These are phyloP conservation scores for Xanthoconium stramineum DNA, from an alignment of 768 basidiomycete genomes.

Conservation along the genomic window DNA sequence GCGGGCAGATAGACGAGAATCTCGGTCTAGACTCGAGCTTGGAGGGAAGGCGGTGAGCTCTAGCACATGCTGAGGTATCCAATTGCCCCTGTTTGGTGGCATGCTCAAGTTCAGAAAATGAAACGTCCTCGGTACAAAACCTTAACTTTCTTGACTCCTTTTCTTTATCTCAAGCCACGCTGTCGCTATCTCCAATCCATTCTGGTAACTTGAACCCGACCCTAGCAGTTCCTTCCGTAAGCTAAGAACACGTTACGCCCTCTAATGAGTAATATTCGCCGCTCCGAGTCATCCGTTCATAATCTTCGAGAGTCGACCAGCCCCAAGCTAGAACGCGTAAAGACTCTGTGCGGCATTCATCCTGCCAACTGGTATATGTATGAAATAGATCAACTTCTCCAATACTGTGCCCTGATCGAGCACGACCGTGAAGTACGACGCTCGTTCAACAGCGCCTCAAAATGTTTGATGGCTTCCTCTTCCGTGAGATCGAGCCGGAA, in stretches of 20 bases:
- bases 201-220: not conserved
- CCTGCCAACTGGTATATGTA: slow-evolving; percentile 37
- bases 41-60: no score
- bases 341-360: not conserved
- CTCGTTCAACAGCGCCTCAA: slow-evolving; percentile 90
- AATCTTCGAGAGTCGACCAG: not conserved
- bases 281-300: slow-evolving; percentile 33
- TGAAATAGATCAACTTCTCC: slow-evolving; percentile 55
- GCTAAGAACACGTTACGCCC: not conserved
- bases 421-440: no score
- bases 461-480: slow-evolving; percentile 96
- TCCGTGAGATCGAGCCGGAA: slow-evolving; percentile 93
- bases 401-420: slow-evolving; percentile 88
- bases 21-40: no score
- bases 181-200: no score
- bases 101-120: no score
- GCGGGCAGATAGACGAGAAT: no score
- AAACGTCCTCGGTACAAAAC: no score
- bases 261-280: not conserved
- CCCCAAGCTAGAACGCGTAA: not conserved
- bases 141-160: no score
- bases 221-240: not conserved
- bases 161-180: not conserved
- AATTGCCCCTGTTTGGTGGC: no score
- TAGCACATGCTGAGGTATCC: no score